Base-by-base conservation (phyloP, 306 rosid genomes). In the Cucurbita moschata region DNA sequence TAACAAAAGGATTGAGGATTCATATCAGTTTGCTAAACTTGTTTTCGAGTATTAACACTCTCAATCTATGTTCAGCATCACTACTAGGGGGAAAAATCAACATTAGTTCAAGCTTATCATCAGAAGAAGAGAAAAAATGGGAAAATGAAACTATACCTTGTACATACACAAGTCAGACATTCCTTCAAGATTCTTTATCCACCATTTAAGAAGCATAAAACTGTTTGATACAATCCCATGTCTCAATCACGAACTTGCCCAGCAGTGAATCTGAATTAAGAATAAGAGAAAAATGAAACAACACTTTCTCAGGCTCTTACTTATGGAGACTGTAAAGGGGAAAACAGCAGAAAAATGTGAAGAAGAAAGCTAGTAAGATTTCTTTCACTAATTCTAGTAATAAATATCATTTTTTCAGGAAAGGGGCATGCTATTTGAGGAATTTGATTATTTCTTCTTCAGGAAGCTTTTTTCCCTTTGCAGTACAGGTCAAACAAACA, bases 101-200 rank as follows among this genome's bases (percentile, higher is more conserved):
- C 39, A 66, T 21, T 51, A 63, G 73, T 55, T 75, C 47, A 13
- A 69, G 53, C 14, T 43, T 49, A 30, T 63, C 18, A 65, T 69
- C n/a, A 55, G 40, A 72, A 40, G 59, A 9, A 18, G 26, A 55
- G 16, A 18, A 56, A 21, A 44, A 30, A 54, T 16, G 37, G 66
- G 60, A 7, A 52, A 54, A 44, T 38, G 47, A 40, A 63, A 49
- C 58, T 30, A 26, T 89, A 87, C 92, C 92, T 90, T 74, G 72
- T 79, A 82, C 81, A 84, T 52, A 75, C 81, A 86, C 80, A 80
- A 71, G 80, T 80, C 83, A 80, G 92, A 77, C 88, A 84, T 86
- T 84, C 82, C 86, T 81, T 75, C 65, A 16, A 46, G 84, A 80
- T 76, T 69, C 76, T 81, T 75, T 89, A 89, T 68, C 90, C 89